Evolutionary conservation across 2,329 filamentous ascomycete genomes (phyloP), one percentile per base, ranked within the genome.

Genomic region (Aspergillus persii): DNA sequence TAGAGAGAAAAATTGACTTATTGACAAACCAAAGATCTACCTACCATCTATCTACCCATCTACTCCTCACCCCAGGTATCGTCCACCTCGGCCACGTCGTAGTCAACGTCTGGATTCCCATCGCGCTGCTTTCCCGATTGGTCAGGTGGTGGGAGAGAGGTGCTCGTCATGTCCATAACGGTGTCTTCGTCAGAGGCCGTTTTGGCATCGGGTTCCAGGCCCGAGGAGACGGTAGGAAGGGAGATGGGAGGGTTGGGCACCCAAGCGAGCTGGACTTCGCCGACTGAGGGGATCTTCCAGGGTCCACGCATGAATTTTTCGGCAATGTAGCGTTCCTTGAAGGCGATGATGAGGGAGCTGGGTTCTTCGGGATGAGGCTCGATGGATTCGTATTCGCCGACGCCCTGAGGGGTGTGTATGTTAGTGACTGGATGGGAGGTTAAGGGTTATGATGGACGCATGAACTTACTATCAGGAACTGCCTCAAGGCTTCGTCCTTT

Each of bases 251-350:
- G 71, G 30, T 77, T 77, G 39, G 78, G 71, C n/a, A 83, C 72
- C 85, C 85, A 87, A 2, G 77, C 74, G 47, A 86, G 73, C 50
- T 86, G 81, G 29, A 85, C 76, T 48, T 82, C 80, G 30, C 82
- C 83, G 6, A 85, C 75, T 2, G 78, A 76, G 1, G 82, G 82
- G 51, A 86, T 83, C 4, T 76, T 70, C 58, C 73, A 71, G 0
- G 78, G 67, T 8, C 79, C 73, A 59, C 78, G 78, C 68, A 83
- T 77, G 63, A 84, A 82, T 62, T 78, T 81, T 66, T 87, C 84
- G 4, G 83, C 85, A 51, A 83, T 76, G 63, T 76, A 80, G 52
- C 79, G 76, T 59, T 81, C 78, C 62, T 80, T 80, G 67, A 81
- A 81, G 2, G 76, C 70, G 41, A 81, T 71, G 33, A 81, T 67